Base-by-base conservation (phyloP, 2,329 filamentous ascomycete genomes). In the Fusarium palustre region DNA sequence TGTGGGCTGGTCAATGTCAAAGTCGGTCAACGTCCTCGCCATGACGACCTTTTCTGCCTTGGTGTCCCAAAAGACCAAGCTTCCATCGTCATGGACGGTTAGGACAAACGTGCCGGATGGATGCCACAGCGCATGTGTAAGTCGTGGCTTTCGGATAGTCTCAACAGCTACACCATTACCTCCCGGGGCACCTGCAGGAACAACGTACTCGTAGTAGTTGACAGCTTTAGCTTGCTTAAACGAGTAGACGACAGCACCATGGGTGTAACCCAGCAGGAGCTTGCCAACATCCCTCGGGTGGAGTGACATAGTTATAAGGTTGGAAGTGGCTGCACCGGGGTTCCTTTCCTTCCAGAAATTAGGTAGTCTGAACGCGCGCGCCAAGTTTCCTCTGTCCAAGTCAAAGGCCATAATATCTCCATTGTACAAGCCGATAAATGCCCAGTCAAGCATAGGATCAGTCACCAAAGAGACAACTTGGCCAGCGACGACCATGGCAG, bases 361-460 rank as follows among this genome's bases (percentile, higher is more conserved):
- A 15, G 93, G 91, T 54, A 99, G 88, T 59, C 88, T 89, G 79
- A 97, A 94, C 1, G 90, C 88, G 16, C 93, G 79, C 7, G 81
- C 81, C 63, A 96, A 81, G 31, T 85, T 84, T 76, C 93, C 90
- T 62, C 94, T 87, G 76, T 98, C 96, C 58, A 99, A 84, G 78
- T 99, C 96, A 77, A 95, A 99, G n/a, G 93, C 93, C 63, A 95
- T 86, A 13, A 98, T 85, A 60, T 98, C 94, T 64, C 95, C 94
- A 75, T 87, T 92, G 68, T 92, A 89, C 66, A 94, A 82, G 15
- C 94, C 96, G 45, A 98, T 83, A 66, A 99, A 91, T 38, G 91
- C 93, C 89, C 97, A 99, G 79, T 99, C 96, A 64, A 99, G 84
- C 81, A 93, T 92, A 1, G 95, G 93, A 77, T 99, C 96, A 10